Base-by-base conservation (phyloP, 2,329 filamentous ascomycete species). In the Hymenoscyphus occultus region DNA sequence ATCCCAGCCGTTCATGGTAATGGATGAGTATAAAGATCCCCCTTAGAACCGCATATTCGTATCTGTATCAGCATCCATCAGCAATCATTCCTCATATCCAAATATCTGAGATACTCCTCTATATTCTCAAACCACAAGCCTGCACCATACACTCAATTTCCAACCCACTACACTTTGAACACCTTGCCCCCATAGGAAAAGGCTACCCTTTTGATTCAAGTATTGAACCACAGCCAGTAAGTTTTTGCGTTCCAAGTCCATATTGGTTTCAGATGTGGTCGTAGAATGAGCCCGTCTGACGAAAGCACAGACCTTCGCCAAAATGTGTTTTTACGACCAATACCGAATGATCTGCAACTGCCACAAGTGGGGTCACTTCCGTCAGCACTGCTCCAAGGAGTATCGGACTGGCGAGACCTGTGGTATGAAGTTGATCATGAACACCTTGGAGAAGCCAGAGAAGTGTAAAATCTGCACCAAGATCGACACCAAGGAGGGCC, bases 241-340 rank as follows among this genome's bases (percentile, higher is more conserved):
- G 70, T 73, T 65, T 31, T 28, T 39, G 48, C 10, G 62, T 22
- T 60, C 40, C 16, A 59, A 32, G 31, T 31, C 40, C 48, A 10
- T 51, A 40, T 51, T n/a, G 40, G 69, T 72, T 71, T 70, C 70
- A 72, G 58, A 28, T 58, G 40, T 51, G 60, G 61, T 66, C 64
- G 5, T 56, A 42, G 22, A 58, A 59, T 35, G 9, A 60, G 61
- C 62, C 42, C 59, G 59, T 66, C 69, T 73, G 62, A 73, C 67
- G 40, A 19, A 57, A 64, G 59, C 57, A 64, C 60, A 58, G 48
- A 62, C 56, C 63, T 40, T 40, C 40, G 39, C 73, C 80, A 83
- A 76, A 72, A 97, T 98, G 94, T 97, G 94, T 82, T 97, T 95
- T 83, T 98, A 93, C 83, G 93, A 97, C 75, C 90, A 94, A 79